Percentiles rank a stretch among this genome's conserved stretches.
phyloP scores from a whole-genome alignment of 75 land plant genomes.

The Selaginella moellendorffii region DNA sequence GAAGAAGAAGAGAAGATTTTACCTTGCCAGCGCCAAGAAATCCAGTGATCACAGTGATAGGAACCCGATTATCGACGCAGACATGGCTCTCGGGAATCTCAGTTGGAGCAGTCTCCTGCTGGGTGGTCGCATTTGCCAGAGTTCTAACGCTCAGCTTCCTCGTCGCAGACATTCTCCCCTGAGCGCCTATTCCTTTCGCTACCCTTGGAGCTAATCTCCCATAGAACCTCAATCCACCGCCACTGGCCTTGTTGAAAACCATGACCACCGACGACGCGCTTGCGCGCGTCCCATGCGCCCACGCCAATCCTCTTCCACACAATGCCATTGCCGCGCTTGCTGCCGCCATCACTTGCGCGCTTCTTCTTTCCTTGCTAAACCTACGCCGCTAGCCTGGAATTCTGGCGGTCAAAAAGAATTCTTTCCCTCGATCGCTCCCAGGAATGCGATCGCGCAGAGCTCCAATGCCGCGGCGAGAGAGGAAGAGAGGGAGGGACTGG shows the following conservation, averaged over 20 bases:
- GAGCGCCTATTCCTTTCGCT: background rate
- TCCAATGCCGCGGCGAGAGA: no score
- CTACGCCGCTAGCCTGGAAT: background rate
- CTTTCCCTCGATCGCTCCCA: no score
- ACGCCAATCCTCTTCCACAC: background rate
- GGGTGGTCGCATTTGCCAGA: background rate
- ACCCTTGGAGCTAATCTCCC: background rate
- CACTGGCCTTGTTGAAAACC: background rate
- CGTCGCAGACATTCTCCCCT: background rate
- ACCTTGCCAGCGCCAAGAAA: conserved; percentile 96
- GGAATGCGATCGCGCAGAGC: background rate
- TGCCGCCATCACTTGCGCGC: background rate
- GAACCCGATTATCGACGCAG: conserved; percentile 39
- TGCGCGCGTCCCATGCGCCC: background rate
- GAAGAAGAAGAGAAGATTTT: no score
- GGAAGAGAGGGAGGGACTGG: background rate
- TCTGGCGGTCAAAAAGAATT: no score
- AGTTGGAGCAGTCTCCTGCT: background rate
- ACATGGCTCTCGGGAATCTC: background rate
- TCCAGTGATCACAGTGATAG: conserved; percentile 89
- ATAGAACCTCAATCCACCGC: background rate
- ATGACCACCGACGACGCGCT: background rate
- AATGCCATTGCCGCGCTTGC: background rate
- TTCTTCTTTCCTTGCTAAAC: no score
- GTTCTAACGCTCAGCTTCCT: background rate